phyloP scores from a whole-genome alignment of 2,329 filamentous ascomycete species.

The Paecilomyces fulvus region DNA sequence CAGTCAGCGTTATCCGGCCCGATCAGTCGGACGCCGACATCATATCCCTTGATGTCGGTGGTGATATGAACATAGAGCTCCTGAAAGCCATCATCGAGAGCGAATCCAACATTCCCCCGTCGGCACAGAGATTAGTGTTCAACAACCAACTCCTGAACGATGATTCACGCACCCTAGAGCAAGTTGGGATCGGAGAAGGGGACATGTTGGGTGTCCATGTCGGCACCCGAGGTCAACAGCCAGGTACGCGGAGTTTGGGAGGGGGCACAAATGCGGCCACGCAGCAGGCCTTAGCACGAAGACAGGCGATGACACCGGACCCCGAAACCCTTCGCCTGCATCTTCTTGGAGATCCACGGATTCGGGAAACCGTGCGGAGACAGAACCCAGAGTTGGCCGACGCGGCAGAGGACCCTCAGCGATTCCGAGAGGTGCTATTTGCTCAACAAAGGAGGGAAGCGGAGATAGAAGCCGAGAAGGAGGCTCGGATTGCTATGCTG shows the following conservation, averaged over 20 bases:
- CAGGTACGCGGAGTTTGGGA: slow-evolving; percentile 19
- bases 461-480: slow-evolving; percentile 64
- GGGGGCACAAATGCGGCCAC: slow-evolving; percentile 17
- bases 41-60: slow-evolving; percentile 71
- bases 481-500: slow-evolving; percentile 72
- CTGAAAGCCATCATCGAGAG: slow-evolving; percentile 82
- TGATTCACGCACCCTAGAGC: slow-evolving; percentile 70
- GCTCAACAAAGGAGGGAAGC: slow-evolving; percentile 62
- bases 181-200: slow-evolving; percentile 72
- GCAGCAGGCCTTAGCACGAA: slow-evolving; percentile 20
- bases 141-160: slow-evolving; percentile 75
- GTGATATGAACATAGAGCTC: slow-evolving; percentile 73
- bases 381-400: slow-evolving; percentile 69
- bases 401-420: slow-evolving; percentile 64
- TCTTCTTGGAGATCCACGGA: slow-evolving; percentile 66
- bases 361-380: slow-evolving; percentile 62
- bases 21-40: slow-evolving; percentile 65
- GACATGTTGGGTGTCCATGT: slow-evolving; percentile 91
- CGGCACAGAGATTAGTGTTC: slow-evolving; percentile 77
- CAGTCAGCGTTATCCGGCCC: slow-evolving; percentile 72
- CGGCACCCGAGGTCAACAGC: slow-evolving; percentile 21
- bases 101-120: slow-evolving; percentile 65
- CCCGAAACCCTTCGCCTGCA: slow-evolving; percentile 75
- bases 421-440: slow-evolving; percentile 65
- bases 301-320: slow-evolving; percentile 42